A percentile compares a stretch with the other conserved stretches of the same genome.
These are phyloP conservation scores for Phalaenopsis equestris DNA, from an alignment of 106 monocot species.

Conservation along the genomic window DNA sequence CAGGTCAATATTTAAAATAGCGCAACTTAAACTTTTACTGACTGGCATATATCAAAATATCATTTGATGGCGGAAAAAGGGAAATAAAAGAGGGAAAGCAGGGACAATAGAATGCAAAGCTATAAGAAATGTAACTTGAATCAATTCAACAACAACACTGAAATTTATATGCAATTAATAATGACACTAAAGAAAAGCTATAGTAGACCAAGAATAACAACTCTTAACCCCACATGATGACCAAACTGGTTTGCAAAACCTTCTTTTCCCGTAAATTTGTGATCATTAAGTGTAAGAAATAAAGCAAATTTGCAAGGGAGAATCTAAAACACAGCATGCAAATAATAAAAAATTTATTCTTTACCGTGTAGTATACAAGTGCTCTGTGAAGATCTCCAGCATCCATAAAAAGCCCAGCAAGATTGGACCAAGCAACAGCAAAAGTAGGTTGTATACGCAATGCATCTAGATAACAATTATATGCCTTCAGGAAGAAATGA, in stretches of 20 bases:
- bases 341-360: not conserved
- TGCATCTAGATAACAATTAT: slow-evolving; percentile 84
- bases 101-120: not conserved
- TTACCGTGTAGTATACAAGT: slow-evolving; percentile 74
- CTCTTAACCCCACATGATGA: not conserved
- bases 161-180: not conserved
- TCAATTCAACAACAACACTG: not conserved
- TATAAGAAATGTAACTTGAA: not conserved
- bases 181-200: not conserved
- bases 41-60: not conserved
- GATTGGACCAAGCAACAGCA: slow-evolving; percentile 93
- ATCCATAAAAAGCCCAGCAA: slow-evolving; percentile 92
- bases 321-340: not conserved
- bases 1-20: not conserved
- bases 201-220: not conserved
- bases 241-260: not conserved
- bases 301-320: not conserved
- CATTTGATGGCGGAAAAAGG: not conserved
- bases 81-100: not conserved
- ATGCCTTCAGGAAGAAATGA: slow-evolving; percentile 43
- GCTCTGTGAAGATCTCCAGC: slow-evolving; percentile 80
- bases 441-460: slow-evolving; percentile 81
- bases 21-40: not conserved
- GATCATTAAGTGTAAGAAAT: not conserved
- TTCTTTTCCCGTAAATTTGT: not conserved